A percentile compares a stretch with the other conserved stretches of the same genome.
phyloP scores from a whole-genome alignment of 805 yeast species.

The Clavispora vitiphila region DNA sequence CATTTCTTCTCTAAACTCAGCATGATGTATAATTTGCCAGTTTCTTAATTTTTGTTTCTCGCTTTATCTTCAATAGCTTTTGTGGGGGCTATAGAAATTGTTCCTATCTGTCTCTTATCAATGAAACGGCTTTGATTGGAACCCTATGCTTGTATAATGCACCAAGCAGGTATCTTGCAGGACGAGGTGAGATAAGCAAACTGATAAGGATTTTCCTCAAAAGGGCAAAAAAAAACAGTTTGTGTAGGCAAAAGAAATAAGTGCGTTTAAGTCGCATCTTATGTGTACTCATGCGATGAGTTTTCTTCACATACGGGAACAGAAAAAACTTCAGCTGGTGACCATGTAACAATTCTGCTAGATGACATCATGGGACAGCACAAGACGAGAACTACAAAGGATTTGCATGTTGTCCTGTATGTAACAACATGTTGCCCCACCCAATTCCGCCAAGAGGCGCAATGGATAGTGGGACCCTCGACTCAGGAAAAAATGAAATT shows the following conservation, averaged over 20 bases:
- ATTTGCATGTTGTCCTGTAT: background rate
- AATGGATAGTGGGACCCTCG: too few relatives aligned
- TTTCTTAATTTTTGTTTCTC: too few relatives aligned
- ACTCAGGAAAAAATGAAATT: too few relatives aligned
- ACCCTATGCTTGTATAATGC: too few relatives aligned
- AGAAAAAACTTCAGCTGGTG: background rate
- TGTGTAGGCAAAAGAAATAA: background rate
- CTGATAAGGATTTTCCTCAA: background rate
- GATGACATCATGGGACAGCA: background rate
- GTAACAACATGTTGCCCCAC: background rate
- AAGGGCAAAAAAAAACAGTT: background rate
- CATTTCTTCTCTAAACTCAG: constrained; percentile 4
- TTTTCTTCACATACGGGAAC: background rate
- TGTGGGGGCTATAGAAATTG: too few relatives aligned
- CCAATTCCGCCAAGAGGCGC: background rate
- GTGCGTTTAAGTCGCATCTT: background rate
- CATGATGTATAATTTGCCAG: too few relatives aligned
- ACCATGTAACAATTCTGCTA: background rate
- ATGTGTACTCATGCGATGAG: background rate
- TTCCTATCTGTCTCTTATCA: too few relatives aligned
- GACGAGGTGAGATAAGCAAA: background rate
- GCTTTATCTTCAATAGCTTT: too few relatives aligned
- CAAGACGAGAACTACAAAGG: background rate
- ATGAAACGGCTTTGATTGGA: too few relatives aligned
- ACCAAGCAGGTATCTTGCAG: background rate